Base-by-base conservation (phyloP, 768 basidiomycete species). In the Kockovaella imperatae region DNA sequence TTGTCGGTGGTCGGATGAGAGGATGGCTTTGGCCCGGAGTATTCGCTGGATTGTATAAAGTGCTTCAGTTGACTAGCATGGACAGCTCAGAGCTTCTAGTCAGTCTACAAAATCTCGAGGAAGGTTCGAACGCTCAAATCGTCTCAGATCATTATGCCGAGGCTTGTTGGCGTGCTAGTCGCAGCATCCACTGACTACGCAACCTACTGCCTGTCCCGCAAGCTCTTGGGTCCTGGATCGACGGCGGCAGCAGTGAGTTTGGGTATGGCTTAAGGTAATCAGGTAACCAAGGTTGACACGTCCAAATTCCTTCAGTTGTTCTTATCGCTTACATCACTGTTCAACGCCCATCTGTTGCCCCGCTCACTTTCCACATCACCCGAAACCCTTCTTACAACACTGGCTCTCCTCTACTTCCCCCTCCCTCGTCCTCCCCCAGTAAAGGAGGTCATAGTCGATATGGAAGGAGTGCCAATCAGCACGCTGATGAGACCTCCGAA, bases 341-440 rank as follows among this genome's bases (percentile, higher is more conserved):
- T 96, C 74, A 80, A 97, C 70, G 80, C 79, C 0, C 76, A 91
- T 44, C 78, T 86, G 1, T 74, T 95, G 21, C 84, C 90, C 3
- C 79, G 95, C 29, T 86, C 90, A 0, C 74, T 97, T 44, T 91
- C 88, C 25, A 99, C 96, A 66, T 91, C 89, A 11, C 73, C 91
- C 23, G 95, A 99, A 64, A 89, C 89, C 0, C 81, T 87, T 0
- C 72, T 97, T 35, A 84, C 86, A 0, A 82, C 82, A 0, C 71
- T 84, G 34, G 91, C 90, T 1, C 77, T 93, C 47, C 74, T 75
- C 11, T 77, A 77, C 62, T 96, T 86, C 71, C 90, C 74, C 0
- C 64, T 72, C 32, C 36, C 54, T 3, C 21, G 14, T 5, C 51
- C 43, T 20, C 17, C 7, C 50, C 50, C 3, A 20, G 18, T 4